Percentiles rank a stretch among this genome's conserved stretches.
Evolutionary conservation across 768 basidiomycete species (phyloP).

Genomic region (Serendipita sp.): DNA sequence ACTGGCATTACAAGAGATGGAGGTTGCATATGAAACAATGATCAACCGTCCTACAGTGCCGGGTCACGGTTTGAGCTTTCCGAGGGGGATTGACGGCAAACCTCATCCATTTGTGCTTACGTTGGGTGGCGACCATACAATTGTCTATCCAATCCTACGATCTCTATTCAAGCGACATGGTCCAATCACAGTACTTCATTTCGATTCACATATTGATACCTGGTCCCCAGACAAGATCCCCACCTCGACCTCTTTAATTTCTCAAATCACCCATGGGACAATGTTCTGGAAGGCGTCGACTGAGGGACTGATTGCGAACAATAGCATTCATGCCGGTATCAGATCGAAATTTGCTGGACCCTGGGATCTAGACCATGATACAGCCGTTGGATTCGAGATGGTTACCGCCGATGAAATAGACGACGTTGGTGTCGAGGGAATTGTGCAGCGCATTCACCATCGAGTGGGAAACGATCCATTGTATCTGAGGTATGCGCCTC

Average conservation of each 20-base stretch:
- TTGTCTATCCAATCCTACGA: conserved; percentile 70
- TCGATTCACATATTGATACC: conserved; percentile 74
- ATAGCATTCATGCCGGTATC: conserved; percentile 73
- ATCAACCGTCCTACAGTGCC: conserved; percentile 36
- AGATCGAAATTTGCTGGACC: conserved; percentile 65
- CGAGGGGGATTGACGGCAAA: conserved; percentile 37
- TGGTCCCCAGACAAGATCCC: conserved; percentile 26
- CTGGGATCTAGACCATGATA: conserved; percentile 51
- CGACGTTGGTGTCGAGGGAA: conserved; percentile 52
- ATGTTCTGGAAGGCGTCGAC: conserved; percentile 71
- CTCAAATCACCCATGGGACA: conserved; percentile 65
- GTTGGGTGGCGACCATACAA: conserved; percentile 80
- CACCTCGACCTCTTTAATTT: conserved; percentile 23
- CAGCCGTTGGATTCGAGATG: conserved; percentile 58
- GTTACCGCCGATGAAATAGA: conserved; percentile 75
- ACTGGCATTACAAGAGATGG: conserved; percentile 72
- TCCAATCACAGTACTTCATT: conserved; percentile 69
- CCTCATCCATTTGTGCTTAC: conserved; percentile 66
- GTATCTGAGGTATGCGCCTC: conserved; percentile 50
- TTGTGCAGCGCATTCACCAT: conserved; percentile 51
- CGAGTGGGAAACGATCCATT: conserved; percentile 62
- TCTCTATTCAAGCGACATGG: conserved; percentile 67
- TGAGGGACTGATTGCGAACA: conserved; percentile 59
- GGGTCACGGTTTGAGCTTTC: conserved; percentile 19
- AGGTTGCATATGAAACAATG: conserved; percentile 67